These are phyloP conservation scores for Closterium sp. DNA, from an alignment of 139 green algal species.

Conservation along the genomic window DNA sequence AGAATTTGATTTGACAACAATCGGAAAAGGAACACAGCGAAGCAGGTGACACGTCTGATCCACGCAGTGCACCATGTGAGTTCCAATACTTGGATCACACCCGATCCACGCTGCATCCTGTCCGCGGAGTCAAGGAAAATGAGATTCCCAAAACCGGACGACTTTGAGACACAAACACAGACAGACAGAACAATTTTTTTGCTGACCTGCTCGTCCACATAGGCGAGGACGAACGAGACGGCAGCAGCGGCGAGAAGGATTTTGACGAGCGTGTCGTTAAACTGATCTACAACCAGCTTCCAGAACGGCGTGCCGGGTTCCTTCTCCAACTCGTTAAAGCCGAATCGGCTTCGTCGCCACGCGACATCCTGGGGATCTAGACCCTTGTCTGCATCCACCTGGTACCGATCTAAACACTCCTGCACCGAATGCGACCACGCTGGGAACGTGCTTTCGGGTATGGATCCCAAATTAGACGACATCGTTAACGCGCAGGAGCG, in stretches of 20 bases:
- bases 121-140: background rate
- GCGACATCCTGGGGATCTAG: slow-evolving; percentile 7
- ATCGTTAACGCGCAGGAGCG: background rate
- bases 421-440: slow-evolving; percentile 20
- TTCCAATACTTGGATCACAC: background rate
- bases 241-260: slow-evolving; percentile 85
- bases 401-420: background rate
- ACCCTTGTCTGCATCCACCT: background rate
- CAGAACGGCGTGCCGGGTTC: slow-evolving; percentile 67
- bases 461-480: background rate
- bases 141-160: background rate
- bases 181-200: background rate
- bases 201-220: slow-evolving; percentile 4
- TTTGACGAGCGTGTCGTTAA: slow-evolving; percentile 98
- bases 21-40: background rate
- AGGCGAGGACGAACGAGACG: slow-evolving; percentile 86
- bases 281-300: slow-evolving; percentile 93
- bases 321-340: slow-evolving; percentile 39
- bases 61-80: background rate
- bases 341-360: background rate
- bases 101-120: no score
- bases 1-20: background rate
- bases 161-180: background rate
- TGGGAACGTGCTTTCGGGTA: slow-evolving; percentile 4
- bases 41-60: background rate